A percentile compares a stretch with the other conserved stretches of the same genome.
Evolutionary conservation across 805 yeast genomes (phyloP).

Genomic region (Wickerhamiella allomyrinae): DNA sequence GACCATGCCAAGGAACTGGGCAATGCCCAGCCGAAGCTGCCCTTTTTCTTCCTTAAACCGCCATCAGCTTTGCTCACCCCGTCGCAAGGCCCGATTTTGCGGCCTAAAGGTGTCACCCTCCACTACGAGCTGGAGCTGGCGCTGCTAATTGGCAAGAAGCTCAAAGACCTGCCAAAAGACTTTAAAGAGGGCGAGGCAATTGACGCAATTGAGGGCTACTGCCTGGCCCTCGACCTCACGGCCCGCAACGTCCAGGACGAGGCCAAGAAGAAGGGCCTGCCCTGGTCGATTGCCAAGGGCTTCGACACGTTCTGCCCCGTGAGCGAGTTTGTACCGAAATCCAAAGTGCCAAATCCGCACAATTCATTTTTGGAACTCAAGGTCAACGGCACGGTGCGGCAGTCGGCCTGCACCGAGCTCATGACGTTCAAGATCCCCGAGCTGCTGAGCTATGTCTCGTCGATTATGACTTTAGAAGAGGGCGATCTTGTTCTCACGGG

Average conservation of each 20-base stretch:
- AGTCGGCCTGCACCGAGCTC: slow-evolving; percentile 55
- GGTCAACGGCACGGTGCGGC: slow-evolving; percentile 58
- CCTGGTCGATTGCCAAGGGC: slow-evolving; percentile 95
- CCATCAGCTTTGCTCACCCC: slow-evolving; percentile 58
- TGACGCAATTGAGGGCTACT: slow-evolving; percentile 72
- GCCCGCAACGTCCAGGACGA: slow-evolving; percentile 93
- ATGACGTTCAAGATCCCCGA: slow-evolving; percentile 84
- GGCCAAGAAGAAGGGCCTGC: slow-evolving; percentile 85
- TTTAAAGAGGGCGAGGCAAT: slow-evolving; percentile 56
- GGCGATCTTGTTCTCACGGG: slow-evolving; percentile 92
- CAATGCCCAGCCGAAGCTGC: slow-evolving; percentile 67
- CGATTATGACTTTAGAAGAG: slow-evolving; percentile 79
- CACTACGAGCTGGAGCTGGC: slow-evolving; percentile 95
- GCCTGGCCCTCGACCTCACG: slow-evolving; percentile 84
- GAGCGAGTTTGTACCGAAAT: slow-evolving; percentile 56
- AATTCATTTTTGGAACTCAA: slow-evolving; percentile 46
- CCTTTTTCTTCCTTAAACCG: slow-evolving; percentile 90
- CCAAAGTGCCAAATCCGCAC: slow-evolving; percentile 55
- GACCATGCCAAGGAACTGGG: slow-evolving; percentile 87
- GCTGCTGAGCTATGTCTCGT: slow-evolving; percentile 64
- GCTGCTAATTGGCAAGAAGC: slow-evolving; percentile 46
- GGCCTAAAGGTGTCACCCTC: slow-evolving; percentile 66
- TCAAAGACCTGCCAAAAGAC: slow-evolving; percentile 42
- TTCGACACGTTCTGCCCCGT: slow-evolving; percentile 91
- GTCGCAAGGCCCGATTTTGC: slow-evolving; percentile 56